Conservation (phyloP, 345 rosid species). For the Diplotaxis tenuifolia region DNA sequence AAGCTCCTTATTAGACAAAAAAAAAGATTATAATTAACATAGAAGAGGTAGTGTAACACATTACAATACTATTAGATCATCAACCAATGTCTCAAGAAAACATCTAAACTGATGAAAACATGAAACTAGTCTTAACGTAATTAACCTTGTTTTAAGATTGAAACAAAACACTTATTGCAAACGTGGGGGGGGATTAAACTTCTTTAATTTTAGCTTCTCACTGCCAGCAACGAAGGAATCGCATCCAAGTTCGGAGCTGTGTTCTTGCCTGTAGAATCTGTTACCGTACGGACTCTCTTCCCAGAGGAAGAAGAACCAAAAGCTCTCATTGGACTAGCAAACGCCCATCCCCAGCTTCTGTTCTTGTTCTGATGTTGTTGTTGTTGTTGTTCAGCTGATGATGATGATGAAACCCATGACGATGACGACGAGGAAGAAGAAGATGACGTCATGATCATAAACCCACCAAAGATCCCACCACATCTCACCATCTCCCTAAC, state of each 20-base stretch:
- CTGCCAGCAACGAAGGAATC: constrained; percentile 76
- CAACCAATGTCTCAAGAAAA: constrained; percentile 6
- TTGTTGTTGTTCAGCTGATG: constrained; percentile 57
- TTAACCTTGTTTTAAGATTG: background rate
- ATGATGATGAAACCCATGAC: constrained; percentile 48
- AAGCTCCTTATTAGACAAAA: background rate
- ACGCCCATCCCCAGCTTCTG: constrained; percentile 89
- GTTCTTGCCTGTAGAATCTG: constrained; percentile 34
- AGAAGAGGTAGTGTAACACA: constrained; percentile 8
- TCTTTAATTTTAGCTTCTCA: constrained; percentile 38
- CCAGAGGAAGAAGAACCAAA: constrained; percentile 44
- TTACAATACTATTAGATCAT: constrained; percentile 18
- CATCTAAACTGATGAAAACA: constrained; percentile 9
- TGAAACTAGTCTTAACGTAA: constrained; percentile 17
- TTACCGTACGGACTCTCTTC: constrained; percentile 35
- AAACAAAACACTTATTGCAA: constrained; percentile 22
- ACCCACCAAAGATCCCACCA: constrained; percentile 96
- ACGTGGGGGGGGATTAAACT: background rate
- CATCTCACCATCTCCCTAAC: constrained; percentile 81
- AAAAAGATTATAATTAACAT: constrained; percentile 11
- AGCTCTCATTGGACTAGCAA: constrained; percentile 95
- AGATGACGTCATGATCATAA: constrained; percentile 64
- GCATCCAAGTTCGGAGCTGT: constrained; percentile 51
- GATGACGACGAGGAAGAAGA: constrained; percentile 79
- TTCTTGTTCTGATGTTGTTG: constrained; percentile 36